Evolutionary conservation across 2,329 filamentous ascomycete genomes (phyloP), one percentile per base, ranked within the genome.

Genomic region (Neoascochyta sp.): DNA sequence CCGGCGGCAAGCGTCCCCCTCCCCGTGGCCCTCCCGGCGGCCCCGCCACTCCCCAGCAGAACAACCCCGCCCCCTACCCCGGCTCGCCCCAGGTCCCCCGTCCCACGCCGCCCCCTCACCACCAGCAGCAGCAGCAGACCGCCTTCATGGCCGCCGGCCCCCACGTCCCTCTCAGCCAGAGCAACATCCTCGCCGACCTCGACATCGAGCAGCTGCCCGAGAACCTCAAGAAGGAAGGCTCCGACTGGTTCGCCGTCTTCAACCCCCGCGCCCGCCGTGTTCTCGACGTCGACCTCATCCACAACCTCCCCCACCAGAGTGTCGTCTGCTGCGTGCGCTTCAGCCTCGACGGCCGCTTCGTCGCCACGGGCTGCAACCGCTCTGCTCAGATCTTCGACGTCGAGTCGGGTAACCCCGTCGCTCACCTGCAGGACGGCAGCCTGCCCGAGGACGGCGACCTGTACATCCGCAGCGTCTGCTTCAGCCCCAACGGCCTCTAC

Each of bases 311-410:
- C 39, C 92, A 98, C 57, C 86, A 95, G 59, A 96, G 90, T 52
- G 92, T 98, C 3, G 92, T 98, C 1, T 98, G 92, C 74, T 98
- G 92, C 62, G 92, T 98, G 19, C 79, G 92, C 36, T 98, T 98
- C 72, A 96, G 90, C 61, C 79, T 85, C 32, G 92, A 98, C 57
- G 92, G 92, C 48, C 89, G 94, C 58, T 95, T 86, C 50, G 85
- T 98, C 32, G 92, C 92, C 6, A 98, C 92, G 4, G 92, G 92
- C 23, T 96, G 92, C 73, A 98, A 98, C 66, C 76, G 89, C 43
- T 95, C 88, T n/a, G 92, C 92, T n/a, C 90, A 96, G 66, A 98
- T 98, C 52, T 98, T 92, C 63, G 92, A 98, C 46, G 90, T 96
- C 22, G 75, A 79, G 52, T 84, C 79, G 10, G 92, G 92, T 33